Percentiles rank a stretch among this genome's conserved stretches.
phyloP scores from a whole-genome alignment of 768 basidiomycete genomes.

The Boletus rubroflammeus region DNA sequence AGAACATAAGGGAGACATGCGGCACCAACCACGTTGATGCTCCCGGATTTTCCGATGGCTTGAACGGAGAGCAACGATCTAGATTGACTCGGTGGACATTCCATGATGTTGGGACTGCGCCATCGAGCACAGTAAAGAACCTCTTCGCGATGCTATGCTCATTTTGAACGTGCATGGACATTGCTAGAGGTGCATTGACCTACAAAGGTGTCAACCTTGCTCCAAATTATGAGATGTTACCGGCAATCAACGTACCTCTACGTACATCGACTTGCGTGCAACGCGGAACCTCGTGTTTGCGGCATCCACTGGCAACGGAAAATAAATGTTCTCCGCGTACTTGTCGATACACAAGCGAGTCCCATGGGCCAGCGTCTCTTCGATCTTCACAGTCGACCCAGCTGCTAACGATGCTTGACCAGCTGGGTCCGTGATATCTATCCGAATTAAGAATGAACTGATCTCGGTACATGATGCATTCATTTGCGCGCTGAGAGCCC shows the following conservation, averaged over 20 bases:
- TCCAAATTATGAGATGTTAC: not conserved
- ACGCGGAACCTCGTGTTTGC: conserved; percentile 39
- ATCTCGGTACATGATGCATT: conserved; percentile 12
- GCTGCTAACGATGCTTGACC: conserved; percentile 15
- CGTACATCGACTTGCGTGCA: conserved; percentile 53
- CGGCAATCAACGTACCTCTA: conserved; percentile 30
- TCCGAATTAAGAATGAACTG: conserved; percentile 17
- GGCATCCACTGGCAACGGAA: conserved; percentile 44
- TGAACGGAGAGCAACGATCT: conserved; percentile 32
- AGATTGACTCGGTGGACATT: conserved; percentile 41
- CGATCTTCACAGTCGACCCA: conserved; percentile 19
- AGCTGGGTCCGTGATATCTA: conserved; percentile 22
- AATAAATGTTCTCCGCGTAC: conserved; percentile 30
- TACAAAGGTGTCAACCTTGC: not conserved
- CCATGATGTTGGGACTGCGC: conserved; percentile 24
- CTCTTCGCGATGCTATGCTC: conserved; percentile 19
- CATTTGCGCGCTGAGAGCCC: conserved; percentile 16
- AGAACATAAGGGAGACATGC: conserved; percentile 33
- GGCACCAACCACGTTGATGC: conserved; percentile 31
- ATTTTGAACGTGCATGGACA: conserved; percentile 16
- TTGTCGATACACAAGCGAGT: conserved; percentile 11
- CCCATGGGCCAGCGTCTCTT: not conserved
- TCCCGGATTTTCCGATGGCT: conserved; percentile 9
- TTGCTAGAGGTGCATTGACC: conserved; percentile 21
- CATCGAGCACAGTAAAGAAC: conserved; percentile 27